Evolutionary conservation across 768 basidiomycete genomes (phyloP).

Genomic region (Kwoniella shandongensis): DNA sequence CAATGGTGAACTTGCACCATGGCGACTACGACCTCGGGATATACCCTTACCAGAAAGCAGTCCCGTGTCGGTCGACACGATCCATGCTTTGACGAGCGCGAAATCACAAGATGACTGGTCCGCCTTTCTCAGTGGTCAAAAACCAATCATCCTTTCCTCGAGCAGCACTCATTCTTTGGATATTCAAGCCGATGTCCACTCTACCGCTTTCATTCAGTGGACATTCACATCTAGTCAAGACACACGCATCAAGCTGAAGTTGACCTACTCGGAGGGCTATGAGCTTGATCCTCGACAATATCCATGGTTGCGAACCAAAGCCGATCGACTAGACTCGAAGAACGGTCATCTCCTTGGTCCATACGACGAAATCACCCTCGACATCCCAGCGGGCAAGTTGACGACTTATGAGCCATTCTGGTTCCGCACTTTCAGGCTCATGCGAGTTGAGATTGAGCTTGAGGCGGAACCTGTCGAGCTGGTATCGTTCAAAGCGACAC

Average conservation of each 20-base stretch:
- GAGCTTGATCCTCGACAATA: constrained; percentile 23
- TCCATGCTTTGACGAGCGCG: background rate
- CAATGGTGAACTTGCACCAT: constrained; percentile 19
- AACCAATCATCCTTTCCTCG: constrained; percentile 5
- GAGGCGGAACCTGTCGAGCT: constrained; percentile 4
- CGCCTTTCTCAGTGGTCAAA: background rate
- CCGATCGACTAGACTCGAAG: constrained; percentile 11
- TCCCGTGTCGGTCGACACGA: constrained; percentile 2
- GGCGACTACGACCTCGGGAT: constrained; percentile 8
- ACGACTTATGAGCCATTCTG: constrained; percentile 25
- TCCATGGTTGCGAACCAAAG: constrained; percentile 16
- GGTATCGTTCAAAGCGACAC: constrained; percentile 20
- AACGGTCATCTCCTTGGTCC: constrained; percentile 17
- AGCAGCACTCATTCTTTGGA: constrained; percentile 17
- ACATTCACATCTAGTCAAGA: constrained; percentile 1
- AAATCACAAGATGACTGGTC: constrained; percentile 1
- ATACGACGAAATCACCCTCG: constrained; percentile 12
- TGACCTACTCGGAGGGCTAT: constrained; percentile 35
- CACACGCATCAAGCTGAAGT: constrained; percentile 14
- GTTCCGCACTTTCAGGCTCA: constrained; percentile 17
- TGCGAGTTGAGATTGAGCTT: constrained; percentile 12
- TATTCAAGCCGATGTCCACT: constrained; percentile 26
- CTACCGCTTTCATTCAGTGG: constrained; percentile 29
- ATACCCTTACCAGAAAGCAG: constrained; percentile 17
- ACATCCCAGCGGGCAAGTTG: constrained; percentile 10